Evolutionary conservation across 2,329 filamentous ascomycete species (phyloP).

Genomic region (Aspergillus uvarum): DNA sequence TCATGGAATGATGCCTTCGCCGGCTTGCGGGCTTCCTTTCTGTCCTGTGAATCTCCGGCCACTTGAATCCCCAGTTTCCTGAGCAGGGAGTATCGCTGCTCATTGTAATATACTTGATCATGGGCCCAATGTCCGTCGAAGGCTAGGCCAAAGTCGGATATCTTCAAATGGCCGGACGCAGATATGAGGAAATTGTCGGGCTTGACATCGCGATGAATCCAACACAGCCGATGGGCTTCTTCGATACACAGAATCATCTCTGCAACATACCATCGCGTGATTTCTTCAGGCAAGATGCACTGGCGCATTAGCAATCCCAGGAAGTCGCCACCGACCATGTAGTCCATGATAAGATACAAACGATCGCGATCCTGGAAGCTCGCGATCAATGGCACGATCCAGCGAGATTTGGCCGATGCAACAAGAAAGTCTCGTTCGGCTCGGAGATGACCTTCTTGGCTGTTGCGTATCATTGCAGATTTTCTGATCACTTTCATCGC

Average conservation of each 20-base stretch:
- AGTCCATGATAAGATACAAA: constrained; percentile 95
- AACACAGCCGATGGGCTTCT: constrained; percentile 81
- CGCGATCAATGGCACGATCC: constrained; percentile 83
- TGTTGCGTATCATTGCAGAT: constrained; percentile 84
- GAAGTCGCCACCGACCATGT: constrained; percentile 96
- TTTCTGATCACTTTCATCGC: constrained; percentile 98
- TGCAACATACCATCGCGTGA: constrained; percentile 83
- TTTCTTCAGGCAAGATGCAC: constrained; percentile 74
- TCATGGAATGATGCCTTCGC: constrained; percentile 14
- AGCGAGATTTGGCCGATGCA: constrained; percentile 79
- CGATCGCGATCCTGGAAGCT: constrained; percentile 85
- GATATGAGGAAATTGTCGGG: constrained; percentile 96
- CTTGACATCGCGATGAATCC: constrained; percentile 95
- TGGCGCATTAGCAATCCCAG: constrained; percentile 81
- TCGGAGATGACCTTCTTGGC: constrained; percentile 87
- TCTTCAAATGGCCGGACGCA: constrained; percentile 84
- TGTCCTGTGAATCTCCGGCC: constrained; percentile 71
- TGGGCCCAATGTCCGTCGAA: constrained; percentile 96
- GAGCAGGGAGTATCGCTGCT: constrained; percentile 75
- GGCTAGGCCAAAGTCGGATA: constrained; percentile 92
- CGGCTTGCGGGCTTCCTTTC: constrained; percentile 50
- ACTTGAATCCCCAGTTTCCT: constrained; percentile 73
- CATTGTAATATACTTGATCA: constrained; percentile 81
- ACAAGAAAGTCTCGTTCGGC: constrained; percentile 92
- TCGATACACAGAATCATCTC: constrained; percentile 97